These are phyloP conservation scores for Cyberlindnera americana DNA, from an alignment of 805 yeast species.

Conservation along the genomic window DNA sequence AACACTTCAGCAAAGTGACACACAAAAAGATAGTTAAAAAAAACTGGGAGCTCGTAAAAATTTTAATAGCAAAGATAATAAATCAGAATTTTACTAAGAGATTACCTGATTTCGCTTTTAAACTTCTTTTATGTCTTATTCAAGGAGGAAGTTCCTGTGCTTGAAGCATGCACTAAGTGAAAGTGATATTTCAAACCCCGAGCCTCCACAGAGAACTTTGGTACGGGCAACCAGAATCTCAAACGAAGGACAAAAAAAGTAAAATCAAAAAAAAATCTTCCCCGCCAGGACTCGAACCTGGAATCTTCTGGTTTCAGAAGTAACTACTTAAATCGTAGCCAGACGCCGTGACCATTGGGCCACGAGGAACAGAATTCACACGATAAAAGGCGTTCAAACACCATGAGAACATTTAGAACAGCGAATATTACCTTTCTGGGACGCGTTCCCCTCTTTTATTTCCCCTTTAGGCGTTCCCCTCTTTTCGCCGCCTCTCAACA, in stretches of 20 bases:
- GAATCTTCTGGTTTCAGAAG: constrained; percentile 37
- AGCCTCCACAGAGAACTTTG: no score
- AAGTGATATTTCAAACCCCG: constrained; percentile 11
- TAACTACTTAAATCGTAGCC: constrained; percentile 54
- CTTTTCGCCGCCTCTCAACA: constrained; percentile 2
- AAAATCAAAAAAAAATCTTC: constrained; percentile 27
- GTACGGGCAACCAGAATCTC: no score
- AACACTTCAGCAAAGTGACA: no score
- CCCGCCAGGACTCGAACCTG: constrained; percentile 36
- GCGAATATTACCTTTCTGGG: neutral
- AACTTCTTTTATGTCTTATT: no score
- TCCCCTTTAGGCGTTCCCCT: constrained; percentile 10
- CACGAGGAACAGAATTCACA: constrained; percentile 53
- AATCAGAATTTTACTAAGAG: no score
- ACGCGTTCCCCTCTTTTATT: constrained; percentile 4
- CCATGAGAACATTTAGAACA: neutral
- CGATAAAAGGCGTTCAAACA: neutral
- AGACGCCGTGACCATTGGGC: constrained; percentile 77
- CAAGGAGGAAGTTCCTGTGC: no score
- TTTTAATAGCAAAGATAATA: no score
- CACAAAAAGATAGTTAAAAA: no score
- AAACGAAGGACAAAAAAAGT: neutral
- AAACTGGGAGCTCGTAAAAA: no score
- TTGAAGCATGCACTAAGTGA: no score
- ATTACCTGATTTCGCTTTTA: neutral